Conservation (phyloP, 148 eudicot species). For the Amaranthus cruentus region DNA sequence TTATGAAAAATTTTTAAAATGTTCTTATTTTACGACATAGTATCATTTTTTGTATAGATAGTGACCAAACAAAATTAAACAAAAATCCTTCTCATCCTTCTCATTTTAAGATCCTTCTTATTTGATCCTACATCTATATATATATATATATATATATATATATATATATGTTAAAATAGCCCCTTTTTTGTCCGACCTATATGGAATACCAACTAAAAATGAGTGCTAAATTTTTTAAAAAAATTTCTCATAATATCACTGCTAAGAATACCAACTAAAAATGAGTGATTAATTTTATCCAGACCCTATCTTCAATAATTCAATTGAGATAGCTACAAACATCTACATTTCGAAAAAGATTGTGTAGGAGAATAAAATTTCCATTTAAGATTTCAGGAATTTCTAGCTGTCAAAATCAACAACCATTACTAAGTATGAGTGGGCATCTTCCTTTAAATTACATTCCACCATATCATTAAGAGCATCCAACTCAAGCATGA, state of each 20-base stretch:
- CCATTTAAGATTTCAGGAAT: conserved; percentile 11
- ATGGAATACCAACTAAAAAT: too few species aligned
- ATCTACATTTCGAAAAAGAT: background rate
- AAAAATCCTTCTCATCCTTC: too few species aligned
- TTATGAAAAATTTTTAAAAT: too few species aligned
- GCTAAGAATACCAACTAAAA: background rate
- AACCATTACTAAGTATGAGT: conserved; percentile 20
- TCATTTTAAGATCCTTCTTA: too few species aligned
- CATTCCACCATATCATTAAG: conserved; percentile 20
- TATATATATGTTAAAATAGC: too few species aligned
- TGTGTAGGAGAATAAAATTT: background rate
- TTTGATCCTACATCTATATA: too few species aligned
- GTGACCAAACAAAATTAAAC: too few species aligned
- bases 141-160: too few species aligned
- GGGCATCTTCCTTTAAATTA: conserved; percentile 19
- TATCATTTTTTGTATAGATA: too few species aligned
- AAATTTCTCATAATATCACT: background rate
- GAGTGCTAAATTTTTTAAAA: too few species aligned
- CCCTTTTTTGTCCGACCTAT: too few species aligned
- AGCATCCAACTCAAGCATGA: conserved; percentile 17
- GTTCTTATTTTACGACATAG: too few species aligned
- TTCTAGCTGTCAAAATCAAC: conserved; percentile 12
- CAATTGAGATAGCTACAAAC: background rate
- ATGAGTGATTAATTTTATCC: background rate
- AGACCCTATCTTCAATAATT: background rate